Base-by-base conservation (phyloP, 345 rosid genomes). In the Camelina laxa region DNA sequence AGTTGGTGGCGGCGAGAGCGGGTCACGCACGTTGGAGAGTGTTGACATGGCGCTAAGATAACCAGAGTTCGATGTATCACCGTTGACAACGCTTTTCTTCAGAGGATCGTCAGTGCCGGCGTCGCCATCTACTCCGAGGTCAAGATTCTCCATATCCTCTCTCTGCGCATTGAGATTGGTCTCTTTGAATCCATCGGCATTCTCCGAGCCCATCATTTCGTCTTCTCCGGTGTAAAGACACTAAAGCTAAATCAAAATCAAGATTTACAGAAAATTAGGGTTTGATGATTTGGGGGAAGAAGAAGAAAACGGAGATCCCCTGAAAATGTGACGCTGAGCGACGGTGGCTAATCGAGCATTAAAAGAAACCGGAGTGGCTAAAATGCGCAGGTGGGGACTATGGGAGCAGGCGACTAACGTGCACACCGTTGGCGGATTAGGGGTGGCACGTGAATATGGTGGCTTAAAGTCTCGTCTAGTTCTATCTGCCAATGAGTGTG, bases 201-300 rank as follows among this genome's bases (percentile, higher is more conserved):
- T 86, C 71, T 91, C 94, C 51, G 91, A 89, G 64, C 91, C 94
- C 98, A 91, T 91, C 98, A 93, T 93, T 78, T 72, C 73, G 38
- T 59, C 17, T 65, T 65, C 56, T 30, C 75, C 50, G 36, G 85
- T 82, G 76, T 86, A 30, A 17, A 30, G 17, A 39, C 57, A 1
- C 56, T 51, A 55, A 22, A 76, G 64, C 45, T 77, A 70, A 48
- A 66, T 49, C 17, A 14, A 33, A 41, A 15, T 13, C 4, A 27
- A 17, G 31, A 72, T 19, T 39, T 12, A 36, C 61, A 60, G 44
- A 49, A 56, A 41, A 44, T 48, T 70, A 82, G 85, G 82, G 85
- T 47, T 79, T 69, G 63, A 35, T 21, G 68, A 59, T 48, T 38
- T 38, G 42, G 69, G 42, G 58, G 50, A 65, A 27, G 30, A 27